Percentiles rank a stretch among this genome's conserved stretches.
Conservation (phyloP, 345 rosid genomes). For the Acer campestre region DNA sequence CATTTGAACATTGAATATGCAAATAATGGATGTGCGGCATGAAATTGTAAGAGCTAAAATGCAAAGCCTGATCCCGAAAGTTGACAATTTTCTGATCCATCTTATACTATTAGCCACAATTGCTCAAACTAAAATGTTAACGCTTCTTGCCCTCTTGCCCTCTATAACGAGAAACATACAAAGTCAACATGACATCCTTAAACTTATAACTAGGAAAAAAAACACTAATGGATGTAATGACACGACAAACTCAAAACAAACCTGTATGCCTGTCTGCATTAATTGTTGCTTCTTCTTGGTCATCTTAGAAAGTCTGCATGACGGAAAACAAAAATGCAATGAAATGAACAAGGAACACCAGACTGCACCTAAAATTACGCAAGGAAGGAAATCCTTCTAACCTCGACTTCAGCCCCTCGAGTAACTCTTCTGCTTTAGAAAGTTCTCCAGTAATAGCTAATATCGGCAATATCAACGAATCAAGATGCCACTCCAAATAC, state of each 20-base stretch:
- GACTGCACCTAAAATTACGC: neutral
- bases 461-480: slow-evolving; percentile 81
- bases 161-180: neutral
- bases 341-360: slow-evolving; percentile 10
- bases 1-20: neutral
- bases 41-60: neutral
- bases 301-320: slow-evolving; percentile 61
- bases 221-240: too few relatives aligned
- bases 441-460: slow-evolving; percentile 60
- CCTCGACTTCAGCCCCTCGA: slow-evolving; percentile 70
- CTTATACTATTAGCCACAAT: neutral
- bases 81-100: neutral
- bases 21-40: too few relatives aligned
- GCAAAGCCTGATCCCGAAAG: neutral
- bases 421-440: slow-evolving; percentile 71
- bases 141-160: neutral
- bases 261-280: slow-evolving; percentile 74
- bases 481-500: slow-evolving; percentile 82
- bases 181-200: neutral
- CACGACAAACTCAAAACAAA: slow-evolving; percentile 30
- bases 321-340: slow-evolving; percentile 18
- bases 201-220: slow-evolving; percentile 1
- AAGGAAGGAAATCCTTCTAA: slow-evolving; percentile 29
- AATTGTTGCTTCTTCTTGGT: slow-evolving; percentile 71
- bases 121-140: neutral